Base-by-base conservation (phyloP, 2,329 filamentous ascomycete species). In the Dactylellina cionopaga region DNA sequence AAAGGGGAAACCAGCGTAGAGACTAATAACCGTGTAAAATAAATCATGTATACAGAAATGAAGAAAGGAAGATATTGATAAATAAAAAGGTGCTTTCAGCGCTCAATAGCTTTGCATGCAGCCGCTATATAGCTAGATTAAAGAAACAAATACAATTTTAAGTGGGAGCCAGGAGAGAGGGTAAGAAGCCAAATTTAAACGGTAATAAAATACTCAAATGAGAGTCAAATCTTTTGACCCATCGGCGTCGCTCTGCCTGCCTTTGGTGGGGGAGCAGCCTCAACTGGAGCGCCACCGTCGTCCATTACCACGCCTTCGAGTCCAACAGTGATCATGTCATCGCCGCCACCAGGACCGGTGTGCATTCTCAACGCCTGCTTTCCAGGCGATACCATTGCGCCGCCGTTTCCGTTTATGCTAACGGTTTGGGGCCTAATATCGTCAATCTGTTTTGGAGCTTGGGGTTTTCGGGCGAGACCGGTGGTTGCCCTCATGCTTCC, bases 251-350 rank as follows among this genome's bases (percentile, higher is more conserved):
- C 63, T 17, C 69, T 62, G 41, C 69, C 69, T 3, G 69, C 69
- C 47, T 63, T 74, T 51, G 69, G 69, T 22, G 62, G 37, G 27
- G 69, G 69, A 10, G 69, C 69, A 37, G 69, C 46, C 22, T 74
- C 69, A 3, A 74, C 69, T n/a, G 69, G 69, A 13, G 69, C 69
- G 29, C 69, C 69, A 22, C 63, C 63, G 43, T 74, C 69, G 39
- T 74, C 69, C 69, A 74, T 74, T 1, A 74, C 69, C 6, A 74
- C 69, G 9, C 69, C 69, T 33, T 66, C 69, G 24, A 74, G 62
- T 6, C 69, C 69, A 39, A 74, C 69, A 41, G 69, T 74, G 47
- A 74, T 74, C 54, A 68, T 74, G 24, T 65, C 60, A 25, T 72
- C 68, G 19, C 60, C 60, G n/a, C 68, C 60, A 31, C 69, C 69